Conservation (phyloP, 345 rosid genomes). For the Linum lewisii region DNA sequence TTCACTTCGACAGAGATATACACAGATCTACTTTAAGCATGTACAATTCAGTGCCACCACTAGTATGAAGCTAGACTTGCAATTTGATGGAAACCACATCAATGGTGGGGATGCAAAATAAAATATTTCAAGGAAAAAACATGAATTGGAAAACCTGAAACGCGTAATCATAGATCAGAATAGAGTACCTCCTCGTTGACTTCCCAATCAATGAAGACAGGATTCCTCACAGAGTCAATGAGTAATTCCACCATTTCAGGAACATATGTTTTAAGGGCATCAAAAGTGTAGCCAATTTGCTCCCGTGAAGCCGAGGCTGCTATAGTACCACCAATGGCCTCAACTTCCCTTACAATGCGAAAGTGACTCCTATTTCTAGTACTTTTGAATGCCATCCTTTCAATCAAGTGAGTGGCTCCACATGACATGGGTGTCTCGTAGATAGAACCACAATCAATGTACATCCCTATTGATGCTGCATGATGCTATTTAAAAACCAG, state of each 20-base stretch:
- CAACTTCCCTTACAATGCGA: conserved; percentile 68
- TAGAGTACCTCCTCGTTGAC: conserved; percentile 47
- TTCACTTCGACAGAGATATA: not conserved
- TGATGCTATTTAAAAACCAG: conserved; percentile 43
- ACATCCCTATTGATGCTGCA: conserved; percentile 73
- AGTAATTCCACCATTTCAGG: conserved; percentile 91
- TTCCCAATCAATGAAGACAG: conserved; percentile 91
- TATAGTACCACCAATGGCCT: conserved; percentile 76
- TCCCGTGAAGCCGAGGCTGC: conserved; percentile 77
- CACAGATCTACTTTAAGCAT: not conserved
- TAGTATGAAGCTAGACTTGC: conserved; percentile 19
- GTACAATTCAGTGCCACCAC: not conserved
- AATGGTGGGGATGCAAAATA: not conserved
- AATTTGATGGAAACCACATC: not conserved
- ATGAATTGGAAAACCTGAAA: not conserved
- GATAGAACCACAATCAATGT: conserved; percentile 59
- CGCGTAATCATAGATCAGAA: not conserved
- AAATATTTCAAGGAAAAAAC: not conserved
- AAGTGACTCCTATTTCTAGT: conserved; percentile 71
- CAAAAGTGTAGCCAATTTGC: conserved; percentile 75
- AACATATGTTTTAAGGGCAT: conserved; percentile 83
- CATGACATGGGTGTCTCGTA: conserved; percentile 56
- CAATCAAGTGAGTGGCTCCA: conserved; percentile 77
- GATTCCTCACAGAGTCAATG: conserved; percentile 78
- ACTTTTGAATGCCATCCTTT: conserved; percentile 85